A percentile compares a stretch with the other conserved stretches of the same genome.
Evolutionary conservation across 1,284 basidiomycete genomes (phyloP).

Genomic region (Schizopora paradoxa): DNA sequence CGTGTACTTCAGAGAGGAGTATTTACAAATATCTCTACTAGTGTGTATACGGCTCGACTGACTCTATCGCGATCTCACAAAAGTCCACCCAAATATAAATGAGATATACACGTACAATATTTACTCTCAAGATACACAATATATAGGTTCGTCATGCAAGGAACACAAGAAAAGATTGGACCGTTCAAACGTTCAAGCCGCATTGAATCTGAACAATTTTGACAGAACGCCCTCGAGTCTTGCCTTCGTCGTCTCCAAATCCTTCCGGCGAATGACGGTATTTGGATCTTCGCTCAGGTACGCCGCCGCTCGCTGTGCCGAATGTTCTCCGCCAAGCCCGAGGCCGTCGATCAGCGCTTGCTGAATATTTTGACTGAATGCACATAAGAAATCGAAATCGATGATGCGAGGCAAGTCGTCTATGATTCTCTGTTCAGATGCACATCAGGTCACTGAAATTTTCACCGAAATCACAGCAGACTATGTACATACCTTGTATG

Average conservation of each 20-base stretch:
- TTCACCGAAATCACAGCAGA: not conserved
- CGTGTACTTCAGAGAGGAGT: too few relatives aligned
- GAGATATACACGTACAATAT: too few relatives aligned
- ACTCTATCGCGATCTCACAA: too few relatives aligned
- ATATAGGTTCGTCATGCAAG: too few relatives aligned
- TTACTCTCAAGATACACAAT: too few relatives aligned
- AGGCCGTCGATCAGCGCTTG: constrained; percentile 35
- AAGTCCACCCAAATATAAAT: too few relatives aligned
- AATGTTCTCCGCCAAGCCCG: constrained; percentile 32
- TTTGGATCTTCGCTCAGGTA: constrained; percentile 40
- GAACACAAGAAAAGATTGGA: too few relatives aligned
- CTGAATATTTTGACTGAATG: constrained; percentile 32
- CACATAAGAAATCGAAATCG: constrained; percentile 39
- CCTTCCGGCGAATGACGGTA: constrained; percentile 33
- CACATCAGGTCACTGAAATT: not conserved
- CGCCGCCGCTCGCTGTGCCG: constrained; percentile 31
- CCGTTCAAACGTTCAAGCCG: too few relatives aligned
- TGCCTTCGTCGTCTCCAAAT: constrained; percentile 29
- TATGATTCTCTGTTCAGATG: constrained; percentile 36
- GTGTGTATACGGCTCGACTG: too few relatives aligned
- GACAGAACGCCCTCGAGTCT: constrained; percentile 30
- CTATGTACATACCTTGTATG: constrained; percentile 37
- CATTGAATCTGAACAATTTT: constrained; percentile 31
- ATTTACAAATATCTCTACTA: too few relatives aligned
- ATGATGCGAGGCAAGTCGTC: constrained; percentile 44